A percentile compares a stretch with the other conserved stretches of the same genome.
Evolutionary conservation across 2,329 filamentous ascomycete species (phyloP).

Genomic region (Scedosporium minutisporum): DNA sequence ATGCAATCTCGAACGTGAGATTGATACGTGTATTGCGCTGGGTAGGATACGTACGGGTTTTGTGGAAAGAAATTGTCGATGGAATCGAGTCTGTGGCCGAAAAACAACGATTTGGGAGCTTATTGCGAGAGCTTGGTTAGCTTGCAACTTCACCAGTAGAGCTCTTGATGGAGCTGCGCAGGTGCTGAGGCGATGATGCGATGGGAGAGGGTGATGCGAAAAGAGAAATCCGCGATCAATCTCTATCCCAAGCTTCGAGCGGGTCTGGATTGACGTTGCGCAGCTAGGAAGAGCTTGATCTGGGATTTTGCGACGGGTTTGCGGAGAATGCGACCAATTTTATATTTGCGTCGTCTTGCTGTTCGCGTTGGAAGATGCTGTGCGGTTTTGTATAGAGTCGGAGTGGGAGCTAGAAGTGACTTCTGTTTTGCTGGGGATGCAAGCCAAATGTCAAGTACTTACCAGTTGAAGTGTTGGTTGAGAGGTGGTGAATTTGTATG

Average conservation of each 20-base stretch:
- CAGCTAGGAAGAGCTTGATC: background rate
- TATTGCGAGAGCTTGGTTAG: slow-evolving; percentile 1
- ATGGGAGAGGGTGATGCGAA: background rate
- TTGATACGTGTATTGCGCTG: no score
- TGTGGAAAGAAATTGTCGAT: background rate
- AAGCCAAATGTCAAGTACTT: slow-evolving; percentile 38
- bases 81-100: background rate
- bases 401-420: slow-evolving; percentile 14
- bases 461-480: slow-evolving; percentile 39
- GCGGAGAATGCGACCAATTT: background rate
- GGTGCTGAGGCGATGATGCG: background rate
- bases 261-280: background rate
- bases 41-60: background rate
- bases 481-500: slow-evolving; percentile 38
- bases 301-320: background rate
- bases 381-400: slow-evolving; percentile 2
- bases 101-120: background rate
- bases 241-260: background rate
- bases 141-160: background rate
- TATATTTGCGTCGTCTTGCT: background rate
- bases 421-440: slow-evolving; percentile 15
- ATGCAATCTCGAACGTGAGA: no score
- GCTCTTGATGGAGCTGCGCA: background rate
- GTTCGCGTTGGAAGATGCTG: slow-evolving; percentile 1
- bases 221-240: background rate